phyloP scores from a whole-genome alignment of 176 grass and related monocot genomes.

The Tillandsia leiboldiana region DNA sequence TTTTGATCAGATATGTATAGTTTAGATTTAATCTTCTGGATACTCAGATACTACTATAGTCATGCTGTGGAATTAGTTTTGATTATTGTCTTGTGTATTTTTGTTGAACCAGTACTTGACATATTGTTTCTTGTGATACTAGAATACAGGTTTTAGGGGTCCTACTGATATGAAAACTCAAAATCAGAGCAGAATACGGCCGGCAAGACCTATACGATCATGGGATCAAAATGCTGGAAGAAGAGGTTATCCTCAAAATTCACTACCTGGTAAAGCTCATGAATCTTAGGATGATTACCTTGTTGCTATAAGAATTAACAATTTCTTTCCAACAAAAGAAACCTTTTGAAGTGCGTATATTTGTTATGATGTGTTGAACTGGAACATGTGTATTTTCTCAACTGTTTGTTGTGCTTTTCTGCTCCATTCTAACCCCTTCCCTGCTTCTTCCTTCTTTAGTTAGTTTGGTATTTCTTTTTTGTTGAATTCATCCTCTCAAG shows the following conservation, averaged over 20 bases:
- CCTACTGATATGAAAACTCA: slow-evolving; percentile 18
- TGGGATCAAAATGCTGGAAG: slow-evolving; percentile 25
- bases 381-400: too few species aligned
- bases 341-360: too few species aligned
- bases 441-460: too few species aligned
- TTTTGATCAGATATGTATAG: too few species aligned
- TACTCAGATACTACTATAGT: background rate
- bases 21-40: background rate
- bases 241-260: slow-evolving; percentile 29
- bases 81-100: background rate
- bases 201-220: slow-evolving; percentile 28
- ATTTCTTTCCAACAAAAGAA: too few species aligned
- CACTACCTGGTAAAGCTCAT: slow-evolving; percentile 28
- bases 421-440: too few species aligned
- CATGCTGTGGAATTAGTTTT: background rate
- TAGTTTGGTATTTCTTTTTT: too few species aligned
- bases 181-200: slow-evolving; percentile 18
- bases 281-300: too few species aligned
- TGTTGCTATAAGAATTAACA: too few species aligned
- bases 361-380: too few species aligned
- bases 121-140: slow-evolving; percentile 5
- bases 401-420: too few species aligned
- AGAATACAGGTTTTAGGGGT: slow-evolving; percentile 27
- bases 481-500: too few species aligned
- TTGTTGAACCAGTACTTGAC: background rate